A percentile compares a stretch with the other conserved stretches of the same genome.
Conservation (phyloP, 2,329 filamentous ascomycete genomes). For the Monilinia aucupariae region DNA sequence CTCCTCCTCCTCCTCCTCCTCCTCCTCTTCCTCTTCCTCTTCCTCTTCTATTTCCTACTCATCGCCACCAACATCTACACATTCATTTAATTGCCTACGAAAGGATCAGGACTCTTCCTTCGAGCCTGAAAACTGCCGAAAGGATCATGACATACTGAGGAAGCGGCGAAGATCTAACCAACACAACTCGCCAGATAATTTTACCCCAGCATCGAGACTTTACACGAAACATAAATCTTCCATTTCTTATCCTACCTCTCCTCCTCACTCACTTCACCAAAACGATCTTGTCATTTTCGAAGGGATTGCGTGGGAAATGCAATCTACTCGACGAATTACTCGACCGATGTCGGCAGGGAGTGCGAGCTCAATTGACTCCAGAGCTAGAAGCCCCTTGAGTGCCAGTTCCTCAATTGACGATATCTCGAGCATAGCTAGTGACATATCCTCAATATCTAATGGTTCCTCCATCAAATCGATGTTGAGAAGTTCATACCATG, state of each 20-base stretch:
- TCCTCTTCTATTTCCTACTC: background rate
- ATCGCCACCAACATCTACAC: background rate
- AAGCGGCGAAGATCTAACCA: slow-evolving; percentile 11
- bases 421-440: slow-evolving; percentile 25
- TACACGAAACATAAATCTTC: slow-evolving; percentile 19
- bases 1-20: background rate
- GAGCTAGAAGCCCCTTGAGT: slow-evolving; percentile 30
- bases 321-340: slow-evolving; percentile 19
- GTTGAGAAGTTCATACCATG: slow-evolving; percentile 10
- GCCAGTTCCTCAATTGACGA: slow-evolving; percentile 27
- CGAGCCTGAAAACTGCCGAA: background rate
- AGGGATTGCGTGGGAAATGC: slow-evolving; percentile 22
- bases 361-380: slow-evolving; percentile 28
- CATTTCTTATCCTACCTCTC: slow-evolving; percentile 25
- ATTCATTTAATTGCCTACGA: slow-evolving; percentile 2
- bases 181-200: slow-evolving; percentile 12
- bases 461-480: slow-evolving; percentile 6
- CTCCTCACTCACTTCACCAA: slow-evolving; percentile 15
- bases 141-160: slow-evolving; percentile 10
- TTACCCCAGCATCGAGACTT: background rate
- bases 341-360: slow-evolving; percentile 23
- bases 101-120: slow-evolving; percentile 8
- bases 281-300: slow-evolving; percentile 9
- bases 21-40: background rate
- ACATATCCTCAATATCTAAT: slow-evolving; percentile 21